phyloP scores from a whole-genome alignment of 2,329 filamentous ascomycete species.

The Alternaria metachromatica region DNA sequence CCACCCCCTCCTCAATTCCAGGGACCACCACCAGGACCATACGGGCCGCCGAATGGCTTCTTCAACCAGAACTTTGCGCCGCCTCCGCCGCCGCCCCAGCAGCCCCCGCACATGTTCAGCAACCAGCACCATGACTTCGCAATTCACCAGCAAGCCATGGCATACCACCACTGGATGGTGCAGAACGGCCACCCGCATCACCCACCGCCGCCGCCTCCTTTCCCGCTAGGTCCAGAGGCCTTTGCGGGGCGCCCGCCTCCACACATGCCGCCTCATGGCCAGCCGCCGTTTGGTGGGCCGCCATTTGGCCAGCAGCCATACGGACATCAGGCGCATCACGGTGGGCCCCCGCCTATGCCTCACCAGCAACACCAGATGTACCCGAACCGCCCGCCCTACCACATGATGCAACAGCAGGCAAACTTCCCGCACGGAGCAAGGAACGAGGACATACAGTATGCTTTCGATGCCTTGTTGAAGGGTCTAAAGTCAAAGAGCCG shows the following conservation, averaged over 20 bases:
- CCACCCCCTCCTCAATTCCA: conserved; percentile 9
- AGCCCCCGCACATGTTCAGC: conserved; percentile 14
- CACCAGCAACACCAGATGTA: conserved; percentile 14
- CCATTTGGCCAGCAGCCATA: conserved; percentile 7
- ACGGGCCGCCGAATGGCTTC: conserved; percentile 9
- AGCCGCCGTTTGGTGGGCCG: neutral
- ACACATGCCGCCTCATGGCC: conserved; percentile 11
- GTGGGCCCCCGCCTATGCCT: conserved; percentile 3
- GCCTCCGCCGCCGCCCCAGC: conserved; percentile 14
- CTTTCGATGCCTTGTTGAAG: conserved; percentile 22
- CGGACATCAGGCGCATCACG: conserved; percentile 7
- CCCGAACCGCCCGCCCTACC: conserved; percentile 19
- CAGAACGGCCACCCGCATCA: conserved; percentile 16
- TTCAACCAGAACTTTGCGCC: conserved; percentile 15
- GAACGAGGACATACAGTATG: conserved; percentile 29
- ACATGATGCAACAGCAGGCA: conserved; percentile 21
- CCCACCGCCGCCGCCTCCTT: conserved; percentile 13
- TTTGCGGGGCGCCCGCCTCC: conserved; percentile 1
- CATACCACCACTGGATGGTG: conserved; percentile 30
- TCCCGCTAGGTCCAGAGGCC: conserved; percentile 1
- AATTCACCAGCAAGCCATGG: conserved; percentile 23
- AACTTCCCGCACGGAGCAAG: conserved; percentile 15
- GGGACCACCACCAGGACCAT: conserved; percentile 7
- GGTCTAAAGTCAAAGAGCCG: conserved; percentile 15
- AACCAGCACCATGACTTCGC: conserved; percentile 17